Evolutionary conservation across 192 early-diverging fungal genomes (phyloP), one percentile per base, ranked within the genome.

Genomic region (Haplosporangium gracile): DNA sequence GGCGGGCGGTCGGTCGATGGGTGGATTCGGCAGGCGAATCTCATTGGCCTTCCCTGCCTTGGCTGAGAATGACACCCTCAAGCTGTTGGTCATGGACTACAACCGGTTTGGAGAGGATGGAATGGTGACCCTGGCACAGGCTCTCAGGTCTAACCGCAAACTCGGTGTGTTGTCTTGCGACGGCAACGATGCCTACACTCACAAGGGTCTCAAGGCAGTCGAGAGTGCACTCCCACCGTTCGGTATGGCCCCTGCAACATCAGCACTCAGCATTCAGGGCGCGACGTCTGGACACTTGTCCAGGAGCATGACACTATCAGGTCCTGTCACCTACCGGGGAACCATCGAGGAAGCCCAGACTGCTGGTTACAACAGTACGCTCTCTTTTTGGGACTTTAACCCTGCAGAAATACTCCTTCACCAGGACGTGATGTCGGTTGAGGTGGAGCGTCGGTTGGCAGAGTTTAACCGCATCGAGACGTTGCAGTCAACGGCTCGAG

Each of bases 71-170:
- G 29, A 76, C 40, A 78, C 78, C 0, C 49, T 86, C n/a, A n/a
- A 76, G 42, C 49, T 86, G 24, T 32, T 86, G 69, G 45, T 72
- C 9, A 81, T 79, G 75, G 84, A 86, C 55, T 55, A 81, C n/a
- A 86, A 86, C 79, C 42, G 75, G 8, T 86, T 86, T 26, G 84
- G 84, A 20, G 84, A 86, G 34, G 71, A 74, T 20, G 84, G 84
- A 6, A 73, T 86, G 79, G 51, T 38, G 36, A 38, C 22, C 5
- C 72, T 86, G 32, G 84, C 84, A 0, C 49, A 74, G 76, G 75
- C 79, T 8, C 68, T 86, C 15, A 73, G 38, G 34, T 8, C 75
- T 24, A 86, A 86, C 72, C 73, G 70, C 5, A 70, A 76, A 4
- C 70, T 86, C 0, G 79, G 84, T 11, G 75, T 81, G 0, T 20